Evolutionary conservation across 805 yeast species (phyloP), one percentile per base, ranked within the genome.

Genomic region (Ogataea dorogensis): DNA sequence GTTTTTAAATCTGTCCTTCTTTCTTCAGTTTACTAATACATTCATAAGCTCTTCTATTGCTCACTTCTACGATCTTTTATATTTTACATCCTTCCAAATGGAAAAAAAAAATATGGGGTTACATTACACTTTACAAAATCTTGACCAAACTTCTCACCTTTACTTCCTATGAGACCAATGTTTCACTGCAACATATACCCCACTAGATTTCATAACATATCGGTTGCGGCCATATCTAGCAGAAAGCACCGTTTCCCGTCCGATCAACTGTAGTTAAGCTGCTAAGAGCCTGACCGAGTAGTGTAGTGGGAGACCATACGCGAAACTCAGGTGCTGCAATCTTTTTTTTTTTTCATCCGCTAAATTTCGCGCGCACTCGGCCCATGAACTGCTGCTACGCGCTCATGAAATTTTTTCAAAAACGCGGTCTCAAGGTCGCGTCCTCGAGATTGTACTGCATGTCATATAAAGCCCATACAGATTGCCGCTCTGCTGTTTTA

Each of bases 171-270:
- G n/a, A n/a, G n/a, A n/a, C n/a, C n/a, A n/a, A n/a, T n/a, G n/a
- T n/a, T n/a, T n/a, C n/a, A n/a, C 16, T 7, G 12, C 12, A 8
- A 21, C 44, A 28, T 32, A 36, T 40, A 33, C 13, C 17, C 45
- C 11, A 5, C 39, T 41, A 19, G 12, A 36, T 38, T 42, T 35
- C 32, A 24, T 31, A 42, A 24, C 31, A 28, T 42, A 19, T 42
- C 69, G 71, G 74, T 68, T 69, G 71, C 74, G 75, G 74, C 75
- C 75, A 70, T 68, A 71, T 68, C 75, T 65, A 68, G 72, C 67
- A 65, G 75, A 71, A 69, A 70, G 71, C 73, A 70, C 73, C 73
- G 72, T 68, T 71, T 70, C 75, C 75, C 75, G 75, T 70, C 75
- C 75, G 75, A 70, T 68, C 75, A 70, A 68, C 71, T 67, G 72